These are phyloP conservation scores for Kuraishia cidri DNA, from an alignment of 805 yeast genomes.

Conservation along the genomic window DNA sequence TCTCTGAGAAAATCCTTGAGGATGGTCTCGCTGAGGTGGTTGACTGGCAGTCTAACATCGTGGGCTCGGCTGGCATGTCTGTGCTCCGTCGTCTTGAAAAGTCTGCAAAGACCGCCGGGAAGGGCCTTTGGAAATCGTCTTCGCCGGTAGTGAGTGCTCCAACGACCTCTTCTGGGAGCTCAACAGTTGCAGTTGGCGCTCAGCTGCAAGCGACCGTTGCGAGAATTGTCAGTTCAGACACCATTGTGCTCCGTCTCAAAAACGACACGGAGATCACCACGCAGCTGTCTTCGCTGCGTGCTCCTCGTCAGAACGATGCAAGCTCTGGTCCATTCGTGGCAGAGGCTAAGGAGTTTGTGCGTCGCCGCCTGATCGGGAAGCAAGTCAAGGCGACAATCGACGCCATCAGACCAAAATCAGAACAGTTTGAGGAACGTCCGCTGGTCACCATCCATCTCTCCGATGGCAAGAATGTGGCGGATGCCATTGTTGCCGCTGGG, in stretches of 20 bases:
- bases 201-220: constrained; percentile 46
- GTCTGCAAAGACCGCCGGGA: constrained; percentile 44
- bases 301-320: constrained; percentile 59
- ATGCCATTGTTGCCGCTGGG: constrained; percentile 53
- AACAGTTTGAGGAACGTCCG: constrained; percentile 56
- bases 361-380: constrained; percentile 65
- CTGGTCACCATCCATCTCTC: constrained; percentile 47
- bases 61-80: constrained; percentile 61
- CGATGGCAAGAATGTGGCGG: constrained; percentile 52
- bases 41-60: constrained; percentile 68
- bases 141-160: constrained; percentile 11
- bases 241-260: constrained; percentile 43
- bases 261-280: constrained; percentile 51
- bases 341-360: constrained; percentile 65
- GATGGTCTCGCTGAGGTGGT: constrained; percentile 67
- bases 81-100: constrained; percentile 56
- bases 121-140: constrained; percentile 46
- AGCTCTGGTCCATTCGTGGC: constrained; percentile 46
- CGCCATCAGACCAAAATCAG: constrained; percentile 52
- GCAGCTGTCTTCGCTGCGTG: constrained; percentile 69
- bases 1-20: constrained; percentile 57
- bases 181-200: constrained; percentile 28
- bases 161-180: constrained; percentile 7
- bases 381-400: constrained; percentile 53
- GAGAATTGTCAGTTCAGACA: constrained; percentile 61